Base-by-base conservation (phyloP, 2,329 filamentous ascomycete species). In the Aspergillus sergii region DNA sequence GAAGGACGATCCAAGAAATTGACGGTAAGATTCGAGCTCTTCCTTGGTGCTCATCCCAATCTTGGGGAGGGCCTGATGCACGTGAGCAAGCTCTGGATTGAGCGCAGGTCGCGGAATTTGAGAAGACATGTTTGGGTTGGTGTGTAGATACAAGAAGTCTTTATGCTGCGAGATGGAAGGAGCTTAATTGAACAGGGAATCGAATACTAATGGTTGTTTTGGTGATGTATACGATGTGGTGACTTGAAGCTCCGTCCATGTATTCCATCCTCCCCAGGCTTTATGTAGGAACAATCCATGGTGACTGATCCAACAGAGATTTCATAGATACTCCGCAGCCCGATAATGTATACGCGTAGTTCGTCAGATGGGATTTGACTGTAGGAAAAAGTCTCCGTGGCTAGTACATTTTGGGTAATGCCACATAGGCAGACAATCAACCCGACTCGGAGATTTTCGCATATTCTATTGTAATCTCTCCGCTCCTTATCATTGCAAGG, bases 1-100 rank as follows among this genome's bases (percentile, higher is more conserved):
- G 41, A 64, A 57, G 9, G 23, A 26, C 14, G 45, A 23, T 30
- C 14, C 19, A 21, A 58, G 43, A 5, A 41, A 32, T 26, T 51
- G 19, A 10, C 63, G 63, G 10, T 50, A 41, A 19, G 34, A 16
- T 28, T 56, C 36, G 14, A 62, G 36, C 12, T 51, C 53, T 7
- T 51, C 60, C 14, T 59, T 41, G 50, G 50, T n/a, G 50, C 50
- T 12, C 16, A 53, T 53, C 14, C 28, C 50, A n/a, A 53, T 34
- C 8, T 34, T 19, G 9, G 50, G 50, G 10, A 53, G 28, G n/a
- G 50, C 50, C 21, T 53, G 16, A 34, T 53, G 50, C n/a, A 53
- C 30, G 19, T 53, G 50, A 4, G 26, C 30, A 34, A 53, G 50
- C 16, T 53, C 50, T 5, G 30, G 16, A 12, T 53, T 53, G 30